phyloP scores from a whole-genome alignment of 2,329 filamentous ascomycete species.

The Cytospora paraplurivora region DNA sequence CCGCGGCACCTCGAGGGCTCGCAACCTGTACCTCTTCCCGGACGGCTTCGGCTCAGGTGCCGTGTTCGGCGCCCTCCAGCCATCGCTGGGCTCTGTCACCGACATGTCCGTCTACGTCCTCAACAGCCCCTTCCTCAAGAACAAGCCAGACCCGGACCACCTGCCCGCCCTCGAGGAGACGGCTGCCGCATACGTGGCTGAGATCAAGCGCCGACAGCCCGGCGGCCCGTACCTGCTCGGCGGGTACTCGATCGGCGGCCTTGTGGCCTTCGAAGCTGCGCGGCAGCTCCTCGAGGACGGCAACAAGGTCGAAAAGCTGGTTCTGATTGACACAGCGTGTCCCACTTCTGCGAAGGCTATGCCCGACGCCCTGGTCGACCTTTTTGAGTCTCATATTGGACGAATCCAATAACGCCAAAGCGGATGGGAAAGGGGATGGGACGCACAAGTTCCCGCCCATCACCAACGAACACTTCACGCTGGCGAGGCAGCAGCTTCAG shows the following conservation, averaged over 20 bases:
- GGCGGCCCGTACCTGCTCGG: conserved; percentile 55
- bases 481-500: no score
- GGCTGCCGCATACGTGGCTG: conserved; percentile 53
- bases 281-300: conserved; percentile 6
- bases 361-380: no score
- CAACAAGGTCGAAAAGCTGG: not conserved
- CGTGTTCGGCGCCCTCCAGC: conserved; percentile 55
- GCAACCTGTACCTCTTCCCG: conserved; percentile 33
- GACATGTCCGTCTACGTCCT: conserved; percentile 47
- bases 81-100: conserved; percentile 36
- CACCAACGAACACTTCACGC: no score
- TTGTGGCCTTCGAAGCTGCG: conserved; percentile 55
- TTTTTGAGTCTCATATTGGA: no score
- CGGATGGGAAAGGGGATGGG: no score
- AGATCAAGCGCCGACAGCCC: conserved; percentile 60
- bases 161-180: conserved; percentile 54
- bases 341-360: not conserved
- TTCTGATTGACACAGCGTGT: conserved; percentile 4
- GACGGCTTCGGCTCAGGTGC: conserved; percentile 47
- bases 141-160: conserved; percentile 50
- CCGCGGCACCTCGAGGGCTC: no score
- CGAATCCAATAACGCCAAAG: no score
- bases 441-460: no score
- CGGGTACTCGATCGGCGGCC: conserved; percentile 64
- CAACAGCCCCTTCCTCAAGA: conserved; percentile 62